Evolutionary conservation across 306 rosid species (phyloP).

Genomic region (Acacia melanoxylon): DNA sequence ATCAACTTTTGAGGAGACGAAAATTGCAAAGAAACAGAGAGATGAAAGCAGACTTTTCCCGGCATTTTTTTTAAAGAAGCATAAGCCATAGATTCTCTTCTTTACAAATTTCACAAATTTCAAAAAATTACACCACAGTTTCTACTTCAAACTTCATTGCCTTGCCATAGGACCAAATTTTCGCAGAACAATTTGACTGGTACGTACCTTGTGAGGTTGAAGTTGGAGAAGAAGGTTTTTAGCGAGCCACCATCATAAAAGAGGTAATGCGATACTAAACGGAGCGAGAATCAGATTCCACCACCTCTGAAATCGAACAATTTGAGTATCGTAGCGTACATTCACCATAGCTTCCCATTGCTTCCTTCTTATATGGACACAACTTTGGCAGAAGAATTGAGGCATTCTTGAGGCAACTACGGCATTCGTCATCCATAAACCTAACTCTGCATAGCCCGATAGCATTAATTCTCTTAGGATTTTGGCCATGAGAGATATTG

Average conservation of each 20-base stretch:
- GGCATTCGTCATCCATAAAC: conserved; percentile 10
- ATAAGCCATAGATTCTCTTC: not conserved
- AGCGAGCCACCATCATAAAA: not conserved
- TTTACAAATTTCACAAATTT: not conserved
- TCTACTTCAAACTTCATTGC: not conserved
- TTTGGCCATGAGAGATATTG: conserved; percentile 19
- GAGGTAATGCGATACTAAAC: not conserved
- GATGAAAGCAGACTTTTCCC: not conserved
- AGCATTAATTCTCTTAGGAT: conserved; percentile 21
- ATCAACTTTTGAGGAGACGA: not conserved
- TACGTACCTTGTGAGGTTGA: not conserved
- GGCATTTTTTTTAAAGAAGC: not conserved
- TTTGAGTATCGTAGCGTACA: not conserved
- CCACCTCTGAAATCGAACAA: not conserved
- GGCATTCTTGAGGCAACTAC: conserved; percentile 24
- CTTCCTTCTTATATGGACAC: not conserved
- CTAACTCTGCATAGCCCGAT: conserved; percentile 33
- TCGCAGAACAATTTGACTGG: not conserved
- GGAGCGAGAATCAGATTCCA: not conserved
- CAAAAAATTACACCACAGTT: not conserved
- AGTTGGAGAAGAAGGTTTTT: not conserved
- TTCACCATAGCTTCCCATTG: not conserved
- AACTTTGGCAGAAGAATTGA: not conserved
- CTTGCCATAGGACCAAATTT: not conserved
- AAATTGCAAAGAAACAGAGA: not conserved